phyloP scores from a whole-genome alignment of 495 filamentous ascomycete genomes.

The Xylona heveae region DNA sequence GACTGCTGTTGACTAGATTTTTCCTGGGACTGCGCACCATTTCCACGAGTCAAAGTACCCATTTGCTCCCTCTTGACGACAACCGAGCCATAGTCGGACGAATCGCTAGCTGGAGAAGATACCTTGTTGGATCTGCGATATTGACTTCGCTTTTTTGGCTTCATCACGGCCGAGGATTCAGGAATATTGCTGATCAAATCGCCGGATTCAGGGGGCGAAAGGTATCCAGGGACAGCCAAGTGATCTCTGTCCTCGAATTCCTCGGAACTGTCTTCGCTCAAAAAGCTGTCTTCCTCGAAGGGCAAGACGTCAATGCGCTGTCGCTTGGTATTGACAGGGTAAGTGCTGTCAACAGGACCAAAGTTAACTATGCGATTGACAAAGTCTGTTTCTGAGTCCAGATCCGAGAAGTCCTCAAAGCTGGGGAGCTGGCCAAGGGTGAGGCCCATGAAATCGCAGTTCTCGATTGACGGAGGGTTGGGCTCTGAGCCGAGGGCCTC shows the following conservation, averaged over 20 bases:
- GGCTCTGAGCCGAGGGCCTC: constrained; percentile 27
- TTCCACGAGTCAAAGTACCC: constrained; percentile 8
- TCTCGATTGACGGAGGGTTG: constrained; percentile 21
- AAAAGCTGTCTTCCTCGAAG: constrained; percentile 52
- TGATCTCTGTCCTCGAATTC: constrained; percentile 45
- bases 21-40: constrained; percentile 8
- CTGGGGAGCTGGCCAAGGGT: constrained; percentile 35
- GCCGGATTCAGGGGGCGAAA: constrained; percentile 20
- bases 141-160: constrained; percentile 37
- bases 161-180: no score
- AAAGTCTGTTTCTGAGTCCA: constrained; percentile 86
- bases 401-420: constrained; percentile 68
- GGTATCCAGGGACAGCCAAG: constrained; percentile 28
- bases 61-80: constrained; percentile 22
- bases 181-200: no score
- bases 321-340: constrained; percentile 54
- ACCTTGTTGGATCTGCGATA: constrained; percentile 28
- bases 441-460: constrained; percentile 31
- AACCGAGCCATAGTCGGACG: no score
- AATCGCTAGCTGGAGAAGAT: no score
- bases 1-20: constrained; percentile 7
- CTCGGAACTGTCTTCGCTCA: constrained; percentile 57
- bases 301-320: constrained; percentile 48
- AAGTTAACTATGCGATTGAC: constrained; percentile 57
- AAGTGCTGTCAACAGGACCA: constrained; percentile 32